Evolutionary conservation across 1,139 yeast genomes (phyloP).

Genomic region (Kluyveromyces marxianus): DNA sequence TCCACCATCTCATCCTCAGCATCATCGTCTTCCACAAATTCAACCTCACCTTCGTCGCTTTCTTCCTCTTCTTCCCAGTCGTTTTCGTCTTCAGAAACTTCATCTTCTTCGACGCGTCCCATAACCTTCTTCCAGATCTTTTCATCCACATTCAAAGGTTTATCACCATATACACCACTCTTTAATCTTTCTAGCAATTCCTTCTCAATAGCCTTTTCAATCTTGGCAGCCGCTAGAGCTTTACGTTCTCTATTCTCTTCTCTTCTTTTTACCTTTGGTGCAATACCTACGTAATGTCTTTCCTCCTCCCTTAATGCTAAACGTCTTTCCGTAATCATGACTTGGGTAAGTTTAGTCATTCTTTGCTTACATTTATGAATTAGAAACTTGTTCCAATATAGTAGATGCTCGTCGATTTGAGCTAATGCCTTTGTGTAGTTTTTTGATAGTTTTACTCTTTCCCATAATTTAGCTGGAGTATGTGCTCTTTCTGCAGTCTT

Average conservation of each 20-base stretch:
- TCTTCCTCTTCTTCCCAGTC: conserved; percentile 52
- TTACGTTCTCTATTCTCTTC: conserved; percentile 92
- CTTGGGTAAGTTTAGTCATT: conserved; percentile 88
- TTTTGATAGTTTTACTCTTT: conserved; percentile 79
- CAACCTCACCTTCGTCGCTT: conserved; percentile 70
- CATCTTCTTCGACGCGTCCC: conserved; percentile 61
- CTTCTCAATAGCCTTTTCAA: conserved; percentile 92
- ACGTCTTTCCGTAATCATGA: conserved; percentile 92
- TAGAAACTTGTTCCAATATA: conserved; percentile 89
- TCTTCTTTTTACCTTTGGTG: conserved; percentile 89
- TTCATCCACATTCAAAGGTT: conserved; percentile 93
- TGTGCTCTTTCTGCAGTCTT: conserved; percentile 97
- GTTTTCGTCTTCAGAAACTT: conserved; percentile 55
- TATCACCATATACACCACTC: conserved; percentile 97
- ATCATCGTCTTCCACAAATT: conserved; percentile 68
- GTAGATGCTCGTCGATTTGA: conserved; percentile 79
- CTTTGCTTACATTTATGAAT: conserved; percentile 94
- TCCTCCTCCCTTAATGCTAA: conserved; percentile 86
- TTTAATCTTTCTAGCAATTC: conserved; percentile 89
- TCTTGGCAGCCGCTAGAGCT: conserved; percentile 93
- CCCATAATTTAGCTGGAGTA: conserved; percentile 91
- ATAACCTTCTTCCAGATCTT: conserved; percentile 91
- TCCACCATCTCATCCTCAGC: conserved; percentile 87
- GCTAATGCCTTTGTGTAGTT: conserved; percentile 80
- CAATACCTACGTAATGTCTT: conserved; percentile 84